Evolutionary conservation across 139 green algal genomes (phyloP).

Genomic region (Eudorina sp.): DNA sequence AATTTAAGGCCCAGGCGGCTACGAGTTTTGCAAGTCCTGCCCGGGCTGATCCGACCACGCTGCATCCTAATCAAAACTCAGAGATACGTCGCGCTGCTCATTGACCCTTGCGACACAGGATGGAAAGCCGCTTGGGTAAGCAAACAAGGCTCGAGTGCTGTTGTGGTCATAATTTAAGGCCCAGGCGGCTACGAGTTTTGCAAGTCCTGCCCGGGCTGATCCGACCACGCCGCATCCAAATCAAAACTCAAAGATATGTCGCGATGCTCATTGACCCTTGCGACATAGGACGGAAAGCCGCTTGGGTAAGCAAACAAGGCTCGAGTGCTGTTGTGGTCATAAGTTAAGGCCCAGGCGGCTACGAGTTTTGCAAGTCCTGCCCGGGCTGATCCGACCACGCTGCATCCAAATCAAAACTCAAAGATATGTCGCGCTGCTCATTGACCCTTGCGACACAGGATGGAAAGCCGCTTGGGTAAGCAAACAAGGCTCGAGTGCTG

Average conservation of each 20-base stretch:
- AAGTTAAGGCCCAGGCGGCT: not conserved
- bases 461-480: slow-evolving; percentile 18
- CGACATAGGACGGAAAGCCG: not conserved
- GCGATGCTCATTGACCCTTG: slow-evolving; percentile 28
- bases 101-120: slow-evolving; percentile 20
- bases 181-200: not conserved
- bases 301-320: slow-evolving; percentile 29
- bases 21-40: not conserved
- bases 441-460: slow-evolving; percentile 20
- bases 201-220: not conserved
- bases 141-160: not conserved
- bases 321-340: not conserved
- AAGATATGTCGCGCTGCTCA: not conserved
- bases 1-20: not conserved
- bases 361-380: not conserved
- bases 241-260: not conserved
- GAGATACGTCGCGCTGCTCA: not conserved
- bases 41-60: slow-evolving; percentile 16
- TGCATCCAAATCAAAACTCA: not conserved
- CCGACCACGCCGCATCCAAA: not conserved
- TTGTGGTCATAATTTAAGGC: not conserved
- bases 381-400: slow-evolving; percentile 16
- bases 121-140: slow-evolving; percentile 18
- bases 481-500: not conserved
- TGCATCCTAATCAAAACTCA: no score